Conservation (phyloP, 805 yeast genomes). For the Brettanomyces nanus region DNA sequence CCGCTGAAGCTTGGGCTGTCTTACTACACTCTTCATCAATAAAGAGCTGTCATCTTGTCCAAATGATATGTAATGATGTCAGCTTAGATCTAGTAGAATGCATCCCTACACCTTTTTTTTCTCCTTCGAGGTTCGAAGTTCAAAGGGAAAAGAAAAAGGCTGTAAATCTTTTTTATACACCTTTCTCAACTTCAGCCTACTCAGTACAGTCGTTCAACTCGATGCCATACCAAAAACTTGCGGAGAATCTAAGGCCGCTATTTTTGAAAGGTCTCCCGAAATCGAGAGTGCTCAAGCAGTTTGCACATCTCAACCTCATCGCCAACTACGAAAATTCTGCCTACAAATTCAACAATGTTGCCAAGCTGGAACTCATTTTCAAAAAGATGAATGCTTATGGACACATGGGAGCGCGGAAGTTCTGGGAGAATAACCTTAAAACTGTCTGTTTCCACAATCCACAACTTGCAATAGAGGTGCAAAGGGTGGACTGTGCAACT, state of each 20-base stretch:
- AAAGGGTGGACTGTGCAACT: slow-evolving; percentile 38
- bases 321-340: slow-evolving; percentile 41
- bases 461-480: slow-evolving; percentile 50
- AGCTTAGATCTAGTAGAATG: too few relatives aligned
- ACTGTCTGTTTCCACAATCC: slow-evolving; percentile 80
- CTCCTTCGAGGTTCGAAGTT: too few relatives aligned
- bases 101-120: too few relatives aligned
- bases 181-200: too few relatives aligned
- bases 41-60: too few relatives aligned
- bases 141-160: too few relatives aligned
- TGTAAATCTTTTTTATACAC: too few relatives aligned
- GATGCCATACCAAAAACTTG: slow-evolving; percentile 17
- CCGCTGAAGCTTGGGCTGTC: too few relatives aligned
- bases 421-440: slow-evolving; percentile 71
- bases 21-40: too few relatives aligned
- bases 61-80: too few relatives aligned
- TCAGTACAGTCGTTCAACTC: too few relatives aligned
- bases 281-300: slow-evolving; percentile 38
- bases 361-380: slow-evolving; percentile 44
- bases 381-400: slow-evolving; percentile 39
- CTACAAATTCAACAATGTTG: slow-evolving; percentile 29
- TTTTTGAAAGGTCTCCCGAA: slow-evolving; percentile 29
- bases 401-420: slow-evolving; percentile 61
- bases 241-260: slow-evolving; percentile 17
- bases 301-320: slow-evolving; percentile 40